phyloP scores from a whole-genome alignment of 345 rosid species.

The Toxicodendron radicans region DNA sequence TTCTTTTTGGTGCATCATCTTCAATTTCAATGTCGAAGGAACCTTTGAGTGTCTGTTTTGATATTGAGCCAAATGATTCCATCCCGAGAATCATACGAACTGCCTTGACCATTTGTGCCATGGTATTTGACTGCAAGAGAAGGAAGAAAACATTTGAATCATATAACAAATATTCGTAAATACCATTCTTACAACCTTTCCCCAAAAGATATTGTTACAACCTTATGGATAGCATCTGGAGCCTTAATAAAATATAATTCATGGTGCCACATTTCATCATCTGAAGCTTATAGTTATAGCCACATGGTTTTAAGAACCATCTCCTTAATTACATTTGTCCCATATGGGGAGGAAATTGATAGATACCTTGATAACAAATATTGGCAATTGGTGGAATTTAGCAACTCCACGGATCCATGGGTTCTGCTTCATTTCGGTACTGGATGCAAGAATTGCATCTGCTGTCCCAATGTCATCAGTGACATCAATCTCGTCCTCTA shows the following conservation, averaged over 20 bases:
- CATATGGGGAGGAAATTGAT: neutral
- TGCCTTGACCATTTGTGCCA: constrained; percentile 98
- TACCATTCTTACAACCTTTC: neutral
- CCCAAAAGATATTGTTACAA: neutral
- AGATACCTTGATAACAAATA: constrained; percentile 79
- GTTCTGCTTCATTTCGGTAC: constrained; percentile 73
- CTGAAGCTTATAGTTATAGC: neutral
- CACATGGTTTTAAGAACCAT: neutral
- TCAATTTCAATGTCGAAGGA: constrained; percentile 68
- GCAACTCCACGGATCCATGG: constrained; percentile 86
- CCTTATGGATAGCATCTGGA: neutral
- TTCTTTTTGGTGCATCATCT: constrained; percentile 83
- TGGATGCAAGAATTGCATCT: constrained; percentile 78
- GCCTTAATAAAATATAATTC: neutral
- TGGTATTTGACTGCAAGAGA: constrained; percentile 72
- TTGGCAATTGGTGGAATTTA: constrained; percentile 70
- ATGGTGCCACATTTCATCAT: neutral
- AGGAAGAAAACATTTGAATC: constrained; percentile 6
- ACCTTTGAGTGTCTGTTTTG: constrained; percentile 34
- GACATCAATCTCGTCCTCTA: constrained; percentile 65
- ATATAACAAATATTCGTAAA: neutral
- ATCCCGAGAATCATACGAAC: constrained; percentile 80
- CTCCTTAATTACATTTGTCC: neutral
- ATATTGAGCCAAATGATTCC: constrained; percentile 54
- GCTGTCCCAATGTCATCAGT: constrained; percentile 86